Conservation (phyloP, 805 yeast species). For the Danielia reshetovae region DNA sequence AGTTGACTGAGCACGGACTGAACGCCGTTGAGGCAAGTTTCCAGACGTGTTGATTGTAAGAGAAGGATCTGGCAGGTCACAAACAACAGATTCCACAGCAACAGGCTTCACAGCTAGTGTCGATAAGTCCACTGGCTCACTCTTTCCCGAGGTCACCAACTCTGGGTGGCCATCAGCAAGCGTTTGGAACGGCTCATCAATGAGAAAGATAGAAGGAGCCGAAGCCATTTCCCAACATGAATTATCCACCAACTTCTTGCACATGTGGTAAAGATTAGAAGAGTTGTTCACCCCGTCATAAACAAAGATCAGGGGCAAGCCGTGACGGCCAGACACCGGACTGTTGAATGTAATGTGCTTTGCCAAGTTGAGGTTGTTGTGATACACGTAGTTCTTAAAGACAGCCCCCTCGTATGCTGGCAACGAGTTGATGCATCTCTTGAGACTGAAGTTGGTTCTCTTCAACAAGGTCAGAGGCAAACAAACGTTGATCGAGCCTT, state of each 20-base stretch:
- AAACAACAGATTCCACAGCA: neutral
- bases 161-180: constrained; percentile 23
- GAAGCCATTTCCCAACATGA: constrained; percentile 17
- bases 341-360: neutral
- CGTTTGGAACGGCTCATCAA: constrained; percentile 39
- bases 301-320: constrained; percentile 40
- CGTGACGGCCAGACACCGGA: constrained; percentile 16
- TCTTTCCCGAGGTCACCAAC: constrained; percentile 20
- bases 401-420: constrained; percentile 47
- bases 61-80: neutral
- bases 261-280: constrained; percentile 42
- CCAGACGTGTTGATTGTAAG: neutral
- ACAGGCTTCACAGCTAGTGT: neutral
- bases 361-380: constrained; percentile 8
- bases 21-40: neutral
- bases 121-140: constrained; percentile 8
- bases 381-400: constrained; percentile 33
- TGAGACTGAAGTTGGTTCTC: constrained; percentile 66
- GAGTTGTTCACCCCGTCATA: constrained; percentile 47
- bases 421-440: constrained; percentile 57
- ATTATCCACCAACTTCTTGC: constrained; percentile 44
- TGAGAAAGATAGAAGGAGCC: constrained; percentile 36
- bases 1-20: constrained; percentile 1
- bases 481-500: constrained; percentile 68
- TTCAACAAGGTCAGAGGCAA: constrained; percentile 85